These are phyloP conservation scores for Aspergillus aculeatus DNA, from an alignment of 2,329 filamentous ascomycete species.

Conservation along the genomic window DNA sequence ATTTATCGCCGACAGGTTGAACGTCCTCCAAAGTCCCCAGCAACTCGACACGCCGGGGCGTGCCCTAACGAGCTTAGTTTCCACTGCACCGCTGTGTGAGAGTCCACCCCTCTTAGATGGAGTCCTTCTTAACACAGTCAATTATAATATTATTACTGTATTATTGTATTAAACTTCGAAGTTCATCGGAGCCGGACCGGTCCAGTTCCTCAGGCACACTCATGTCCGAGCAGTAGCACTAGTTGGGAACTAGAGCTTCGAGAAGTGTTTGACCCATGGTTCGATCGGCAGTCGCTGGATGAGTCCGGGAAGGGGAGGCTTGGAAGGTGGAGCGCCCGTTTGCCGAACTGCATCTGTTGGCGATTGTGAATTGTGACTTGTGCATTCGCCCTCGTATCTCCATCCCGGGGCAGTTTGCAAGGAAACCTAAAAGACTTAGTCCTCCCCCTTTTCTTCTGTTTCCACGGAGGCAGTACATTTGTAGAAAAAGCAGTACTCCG, in stretches of 20 bases:
- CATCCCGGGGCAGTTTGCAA: not conserved
- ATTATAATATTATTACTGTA: no score
- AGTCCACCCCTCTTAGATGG: not conserved
- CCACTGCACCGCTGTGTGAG: not conserved
- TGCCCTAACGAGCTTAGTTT: not conserved
- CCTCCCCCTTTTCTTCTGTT: not conserved
- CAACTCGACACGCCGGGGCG: not conserved
- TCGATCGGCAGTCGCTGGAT: not conserved
- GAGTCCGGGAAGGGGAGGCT: not conserved
- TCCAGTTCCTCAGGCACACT: not conserved
- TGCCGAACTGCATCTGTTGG: not conserved
- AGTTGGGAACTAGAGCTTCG: not conserved
- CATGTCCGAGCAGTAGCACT: not conserved
- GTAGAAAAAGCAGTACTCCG: no score
- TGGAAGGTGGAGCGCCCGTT: not conserved
- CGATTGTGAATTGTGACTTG: not conserved
- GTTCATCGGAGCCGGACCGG: not conserved
- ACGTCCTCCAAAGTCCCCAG: not conserved
- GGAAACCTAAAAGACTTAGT: not conserved
- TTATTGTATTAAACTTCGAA: no score
- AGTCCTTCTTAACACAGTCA: no score
- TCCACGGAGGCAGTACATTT: not conserved
- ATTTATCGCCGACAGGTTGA: not conserved
- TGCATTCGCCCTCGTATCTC: not conserved
- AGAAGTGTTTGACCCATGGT: not conserved